These are phyloP conservation scores for Pseudomonodictys pantanalensis DNA, from an alignment of 495 filamentous ascomycete species.

Conservation along the genomic window DNA sequence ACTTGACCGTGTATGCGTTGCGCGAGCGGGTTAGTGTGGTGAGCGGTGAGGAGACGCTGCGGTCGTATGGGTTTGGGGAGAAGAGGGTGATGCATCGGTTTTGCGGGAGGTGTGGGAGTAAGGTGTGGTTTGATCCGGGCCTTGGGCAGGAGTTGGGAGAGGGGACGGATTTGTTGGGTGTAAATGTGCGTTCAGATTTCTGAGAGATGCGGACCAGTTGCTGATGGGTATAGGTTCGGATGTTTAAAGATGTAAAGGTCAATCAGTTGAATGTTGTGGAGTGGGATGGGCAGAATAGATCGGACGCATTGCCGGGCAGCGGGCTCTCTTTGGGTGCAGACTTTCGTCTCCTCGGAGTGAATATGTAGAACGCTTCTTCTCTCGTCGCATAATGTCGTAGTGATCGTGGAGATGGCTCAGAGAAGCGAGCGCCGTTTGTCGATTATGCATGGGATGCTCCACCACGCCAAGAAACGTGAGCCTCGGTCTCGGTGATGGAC, in stretches of 20 bases:
- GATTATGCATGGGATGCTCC: too few species aligned
- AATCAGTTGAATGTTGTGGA: conserved; percentile 27
- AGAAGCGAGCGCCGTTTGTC: too few species aligned
- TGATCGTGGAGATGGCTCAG: too few species aligned
- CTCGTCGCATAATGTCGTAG: too few species aligned
- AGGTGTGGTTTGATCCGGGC: conserved; percentile 24
- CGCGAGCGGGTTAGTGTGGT: conserved; percentile 34
- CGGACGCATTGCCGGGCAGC: too few species aligned
- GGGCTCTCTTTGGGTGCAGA: too few species aligned
- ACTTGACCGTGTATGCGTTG: conserved; percentile 42
- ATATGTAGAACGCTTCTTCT: too few species aligned
- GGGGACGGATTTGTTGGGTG: conserved; percentile 11
- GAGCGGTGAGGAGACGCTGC: conserved; percentile 24
- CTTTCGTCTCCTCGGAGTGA: too few species aligned
- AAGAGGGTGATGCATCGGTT: conserved; percentile 19
- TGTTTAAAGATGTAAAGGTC: conserved; percentile 38
- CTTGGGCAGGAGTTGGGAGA: conserved; percentile 14
- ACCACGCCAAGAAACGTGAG: too few species aligned
- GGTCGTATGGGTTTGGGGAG: conserved; percentile 19
- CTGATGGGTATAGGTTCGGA: conserved; percentile 28
- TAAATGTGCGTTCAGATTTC: conserved; percentile 30
- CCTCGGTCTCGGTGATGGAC: too few species aligned
- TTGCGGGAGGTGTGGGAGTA: conserved; percentile 24
- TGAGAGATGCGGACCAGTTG: not conserved
- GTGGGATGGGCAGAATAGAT: conserved; percentile 28